These are phyloP conservation scores for Syzygium jambos DNA, from an alignment of 345 rosid genomes.

Conservation along the genomic window DNA sequence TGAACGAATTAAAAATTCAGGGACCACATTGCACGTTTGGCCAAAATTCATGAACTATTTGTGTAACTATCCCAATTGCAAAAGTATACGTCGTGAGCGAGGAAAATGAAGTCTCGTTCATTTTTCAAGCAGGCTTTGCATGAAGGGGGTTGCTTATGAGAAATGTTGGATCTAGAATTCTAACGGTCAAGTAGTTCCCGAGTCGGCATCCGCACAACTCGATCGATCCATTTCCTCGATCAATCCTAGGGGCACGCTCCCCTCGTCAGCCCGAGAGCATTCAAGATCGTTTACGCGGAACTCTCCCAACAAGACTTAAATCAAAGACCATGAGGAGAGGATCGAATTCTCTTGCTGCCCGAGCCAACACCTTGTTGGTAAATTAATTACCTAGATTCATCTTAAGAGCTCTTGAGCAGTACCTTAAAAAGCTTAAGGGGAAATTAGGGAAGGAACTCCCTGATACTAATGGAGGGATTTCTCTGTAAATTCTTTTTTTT, in stretches of 20 bases:
- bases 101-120: background rate
- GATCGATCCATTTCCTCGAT: background rate
- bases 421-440: no score
- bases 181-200: background rate
- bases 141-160: background rate
- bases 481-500: no score
- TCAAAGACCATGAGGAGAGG: background rate
- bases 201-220: background rate
- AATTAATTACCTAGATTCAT: background rate
- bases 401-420: no score
- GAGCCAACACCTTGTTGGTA: background rate
- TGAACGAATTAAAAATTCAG: background rate
- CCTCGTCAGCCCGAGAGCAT: background rate
- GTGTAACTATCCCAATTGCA: background rate
- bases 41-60: background rate
- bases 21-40: accelerated
- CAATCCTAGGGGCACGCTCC: background rate
- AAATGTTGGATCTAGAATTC: background rate
- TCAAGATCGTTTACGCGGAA: background rate
- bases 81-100: background rate
- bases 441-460: no score
- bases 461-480: no score
- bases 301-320: background rate
- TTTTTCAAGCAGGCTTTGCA: background rate
- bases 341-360: background rate